Evolutionary conservation across 2,329 filamentous ascomycete genomes (phyloP).

Genomic region (Penicillium sp.): DNA sequence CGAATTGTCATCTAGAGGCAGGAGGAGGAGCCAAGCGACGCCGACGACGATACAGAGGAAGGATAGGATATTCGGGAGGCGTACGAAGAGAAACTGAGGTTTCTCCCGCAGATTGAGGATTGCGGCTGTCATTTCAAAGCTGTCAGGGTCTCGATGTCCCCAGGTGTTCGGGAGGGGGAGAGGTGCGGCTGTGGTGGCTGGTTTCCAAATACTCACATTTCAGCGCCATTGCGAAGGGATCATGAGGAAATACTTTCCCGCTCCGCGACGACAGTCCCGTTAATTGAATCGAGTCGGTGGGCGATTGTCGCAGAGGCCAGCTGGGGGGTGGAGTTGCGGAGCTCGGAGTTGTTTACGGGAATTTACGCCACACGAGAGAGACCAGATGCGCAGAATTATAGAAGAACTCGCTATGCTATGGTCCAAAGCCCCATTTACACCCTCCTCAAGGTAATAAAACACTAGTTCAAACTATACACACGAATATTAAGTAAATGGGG

Average conservation of each 20-base stretch:
- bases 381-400: conserved; percentile 36
- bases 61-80: conserved; percentile 85
- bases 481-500: conserved; percentile 21
- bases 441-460: conserved; percentile 14
- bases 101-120: conserved; percentile 70
- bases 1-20: conserved; percentile 89
- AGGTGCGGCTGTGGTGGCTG: conserved; percentile 3
- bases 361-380: conserved; percentile 37
- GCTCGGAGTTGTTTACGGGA: conserved; percentile 27
- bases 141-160: conserved; percentile 24
- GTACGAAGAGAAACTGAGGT: conserved; percentile 71
- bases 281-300: conserved; percentile 13
- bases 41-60: conserved; percentile 83
- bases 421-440: conserved; percentile 9
- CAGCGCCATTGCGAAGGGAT: conserved; percentile 37
- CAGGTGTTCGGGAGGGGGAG: conserved; percentile 3
- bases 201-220: conserved; percentile 40
- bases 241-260: conserved; percentile 32
- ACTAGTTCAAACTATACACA: conserved; percentile 38
- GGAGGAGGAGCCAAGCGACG: conserved; percentile 83
- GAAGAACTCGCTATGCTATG: conserved; percentile 29
- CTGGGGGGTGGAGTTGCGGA: conserved; percentile 17
- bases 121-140: conserved; percentile 34
- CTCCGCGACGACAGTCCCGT: conserved; percentile 18
- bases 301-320: conserved; percentile 12